Conservation (phyloP, 192 early-diverging fungal species). For the Phycomyces blakesleeanus region DNA sequence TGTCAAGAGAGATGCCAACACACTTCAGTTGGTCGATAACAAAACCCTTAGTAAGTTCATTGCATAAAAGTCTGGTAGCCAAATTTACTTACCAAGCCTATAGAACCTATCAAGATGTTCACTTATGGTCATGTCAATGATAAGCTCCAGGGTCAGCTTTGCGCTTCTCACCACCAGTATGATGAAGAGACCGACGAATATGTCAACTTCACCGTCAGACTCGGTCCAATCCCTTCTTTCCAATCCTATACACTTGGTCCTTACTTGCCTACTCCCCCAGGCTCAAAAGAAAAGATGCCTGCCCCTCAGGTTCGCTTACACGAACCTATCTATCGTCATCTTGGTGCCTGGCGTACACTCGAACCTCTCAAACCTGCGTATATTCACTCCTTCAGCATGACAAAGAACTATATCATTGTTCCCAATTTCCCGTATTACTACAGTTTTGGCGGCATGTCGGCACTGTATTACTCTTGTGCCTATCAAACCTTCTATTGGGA, state of each 20-base stretch:
- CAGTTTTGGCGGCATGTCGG: constrained; percentile 33
- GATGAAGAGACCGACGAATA: constrained; percentile 34
- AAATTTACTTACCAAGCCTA: neutral
- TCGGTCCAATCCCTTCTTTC: constrained; percentile 27
- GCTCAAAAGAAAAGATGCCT: neutral
- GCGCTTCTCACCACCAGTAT: constrained; percentile 38
- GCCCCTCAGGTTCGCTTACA: constrained; percentile 9
- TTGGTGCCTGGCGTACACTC: constrained; percentile 26
- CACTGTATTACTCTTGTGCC: constrained; percentile 36
- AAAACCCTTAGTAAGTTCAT: constrained; percentile 27
- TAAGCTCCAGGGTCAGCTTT: constrained; percentile 29
- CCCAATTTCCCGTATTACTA: constrained; percentile 46
- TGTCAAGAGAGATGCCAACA: constrained; percentile 38
- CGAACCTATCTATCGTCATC: constrained; percentile 31
- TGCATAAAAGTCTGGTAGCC: neutral
- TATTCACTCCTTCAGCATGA: constrained; percentile 47
- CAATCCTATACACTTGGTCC: constrained; percentile 22
- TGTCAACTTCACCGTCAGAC: constrained; percentile 34
- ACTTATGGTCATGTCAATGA: constrained; percentile 32
- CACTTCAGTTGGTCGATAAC: constrained; percentile 29
- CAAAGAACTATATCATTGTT: constrained; percentile 43
- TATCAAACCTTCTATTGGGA: constrained; percentile 50
- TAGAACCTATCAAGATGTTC: constrained; percentile 34
- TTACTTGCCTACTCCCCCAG: constrained; percentile 10
- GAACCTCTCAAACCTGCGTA: constrained; percentile 34